phyloP scores from a whole-genome alignment of 345 rosid species.

The Ceriops tagal region DNA sequence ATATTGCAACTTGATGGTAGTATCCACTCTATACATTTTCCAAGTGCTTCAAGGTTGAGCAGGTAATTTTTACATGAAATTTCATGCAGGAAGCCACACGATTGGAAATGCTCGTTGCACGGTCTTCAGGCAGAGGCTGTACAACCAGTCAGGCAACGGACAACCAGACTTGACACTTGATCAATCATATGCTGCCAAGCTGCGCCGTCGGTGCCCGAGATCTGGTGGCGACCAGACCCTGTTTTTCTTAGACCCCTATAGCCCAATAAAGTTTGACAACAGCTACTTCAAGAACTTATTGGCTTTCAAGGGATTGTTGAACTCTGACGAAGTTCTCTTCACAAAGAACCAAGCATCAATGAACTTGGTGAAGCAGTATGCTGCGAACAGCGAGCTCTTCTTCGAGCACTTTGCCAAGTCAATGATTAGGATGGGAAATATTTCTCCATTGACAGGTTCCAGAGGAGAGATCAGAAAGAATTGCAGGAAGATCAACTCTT shows the following conservation, averaged over 20 bases:
- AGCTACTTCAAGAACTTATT: conserved; percentile 75
- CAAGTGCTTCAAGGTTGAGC: background rate
- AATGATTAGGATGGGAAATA: conserved; percentile 85
- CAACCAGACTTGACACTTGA: conserved; percentile 51
- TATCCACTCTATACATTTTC: too few relatives aligned
- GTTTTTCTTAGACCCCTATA: conserved; percentile 33
- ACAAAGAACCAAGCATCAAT: conserved; percentile 51
- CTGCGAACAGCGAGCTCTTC: conserved; percentile 56
- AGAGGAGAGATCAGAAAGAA: conserved; percentile 77
- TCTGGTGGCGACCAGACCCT: conserved; percentile 34
- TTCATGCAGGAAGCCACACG: conserved; percentile 59
- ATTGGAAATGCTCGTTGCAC: conserved; percentile 84
- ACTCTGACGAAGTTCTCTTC: conserved; percentile 70
- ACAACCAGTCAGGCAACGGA: conserved; percentile 61
- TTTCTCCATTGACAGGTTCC: conserved; percentile 74
- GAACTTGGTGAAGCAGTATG: conserved; percentile 72
- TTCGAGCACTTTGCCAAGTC: conserved; percentile 75
- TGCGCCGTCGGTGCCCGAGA: conserved; percentile 22
- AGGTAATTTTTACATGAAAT: background rate
- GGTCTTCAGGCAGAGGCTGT: conserved; percentile 87
- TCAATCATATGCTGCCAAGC: conserved; percentile 22
- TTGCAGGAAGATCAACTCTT: conserved; percentile 72
- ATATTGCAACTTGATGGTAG: background rate
- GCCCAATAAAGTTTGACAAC: conserved; percentile 63
- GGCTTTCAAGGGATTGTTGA: conserved; percentile 68